phyloP scores from a whole-genome alignment of 1,284 basidiomycete species.

The Stereum hirsutum region DNA sequence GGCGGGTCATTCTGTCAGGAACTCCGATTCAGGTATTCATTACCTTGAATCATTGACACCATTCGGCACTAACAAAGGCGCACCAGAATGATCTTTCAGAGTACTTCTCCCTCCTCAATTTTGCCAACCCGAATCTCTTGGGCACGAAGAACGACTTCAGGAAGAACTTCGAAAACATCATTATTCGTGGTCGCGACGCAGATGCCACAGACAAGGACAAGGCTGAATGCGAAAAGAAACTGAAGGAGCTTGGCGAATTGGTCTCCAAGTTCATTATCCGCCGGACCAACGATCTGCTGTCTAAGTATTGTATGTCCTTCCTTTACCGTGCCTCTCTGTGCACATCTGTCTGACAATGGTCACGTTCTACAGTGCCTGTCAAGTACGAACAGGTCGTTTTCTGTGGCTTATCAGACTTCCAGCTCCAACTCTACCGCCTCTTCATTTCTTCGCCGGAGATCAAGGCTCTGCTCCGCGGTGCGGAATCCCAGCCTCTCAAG shows the following conservation, averaged over 20 bases:
- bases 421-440: constrained; percentile 82
- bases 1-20: constrained; percentile 95
- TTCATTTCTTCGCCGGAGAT: constrained; percentile 96
- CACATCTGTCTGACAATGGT: constrained; percentile 7
- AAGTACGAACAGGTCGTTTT: constrained; percentile 99
- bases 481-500: constrained; percentile 92
- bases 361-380: constrained; percentile 86
- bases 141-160: constrained; percentile 91
- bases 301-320: constrained; percentile 80
- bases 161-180: constrained; percentile 93
- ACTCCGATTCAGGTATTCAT: constrained; percentile 86
- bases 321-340: constrained; percentile 5
- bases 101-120: constrained; percentile 94
- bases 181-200: constrained; percentile 90
- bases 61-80: background rate
- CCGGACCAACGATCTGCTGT: constrained; percentile 92
- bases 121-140: constrained; percentile 94
- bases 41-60: background rate
- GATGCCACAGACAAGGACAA: constrained; percentile 82
- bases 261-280: constrained; percentile 98
- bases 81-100: constrained; percentile 89
- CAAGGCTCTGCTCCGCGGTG: constrained; percentile 83
- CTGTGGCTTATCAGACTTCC: constrained; percentile 84
- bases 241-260: constrained; percentile 86
- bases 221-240: constrained; percentile 80